Evolutionary conservation across 2,329 filamentous ascomycete genomes (phyloP).

Genomic region (Keithomyces neogunnii): DNA sequence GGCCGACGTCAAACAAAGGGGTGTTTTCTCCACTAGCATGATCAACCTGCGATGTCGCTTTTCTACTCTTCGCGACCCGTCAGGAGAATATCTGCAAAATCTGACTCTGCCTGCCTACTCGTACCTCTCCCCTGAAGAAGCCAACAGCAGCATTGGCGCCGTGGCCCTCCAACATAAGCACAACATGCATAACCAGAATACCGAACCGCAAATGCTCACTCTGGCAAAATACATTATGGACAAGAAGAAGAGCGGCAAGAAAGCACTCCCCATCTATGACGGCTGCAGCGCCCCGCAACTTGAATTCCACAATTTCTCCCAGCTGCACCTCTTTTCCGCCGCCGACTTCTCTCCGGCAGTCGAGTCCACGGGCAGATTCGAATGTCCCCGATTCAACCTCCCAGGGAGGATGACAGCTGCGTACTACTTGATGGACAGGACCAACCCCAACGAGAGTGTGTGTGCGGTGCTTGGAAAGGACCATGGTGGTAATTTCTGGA

Average conservation of each 20-base stretch:
- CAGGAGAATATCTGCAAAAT: conserved; percentile 7
- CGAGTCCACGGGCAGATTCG: neutral
- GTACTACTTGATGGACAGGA: conserved; percentile 1
- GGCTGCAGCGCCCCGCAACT: neutral
- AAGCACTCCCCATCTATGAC: neutral
- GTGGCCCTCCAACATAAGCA: conserved; percentile 6
- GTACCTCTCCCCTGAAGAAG: neutral
- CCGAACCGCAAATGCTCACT: conserved; percentile 2
- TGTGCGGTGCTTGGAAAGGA: conserved; percentile 7
- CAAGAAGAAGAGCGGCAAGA: neutral
- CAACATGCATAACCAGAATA: conserved; percentile 2
- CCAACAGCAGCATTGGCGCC: neutral
- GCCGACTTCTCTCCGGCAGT: conserved; percentile 7
- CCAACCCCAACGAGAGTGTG: neutral
- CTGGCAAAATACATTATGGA: neutral
- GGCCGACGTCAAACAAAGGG: neutral
- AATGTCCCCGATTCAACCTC: conserved; percentile 4
- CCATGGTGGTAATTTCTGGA: conserved; percentile 6
- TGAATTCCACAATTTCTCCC: conserved; percentile 5
- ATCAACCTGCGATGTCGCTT: conserved; percentile 6
- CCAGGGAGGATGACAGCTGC: conserved; percentile 5
- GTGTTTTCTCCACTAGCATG: neutral
- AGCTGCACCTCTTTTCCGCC: conserved; percentile 4
- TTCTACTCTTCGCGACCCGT: conserved; percentile 3
- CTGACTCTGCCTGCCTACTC: conserved; percentile 5